phyloP scores from a whole-genome alignment of 2,329 filamentous ascomycete species.

The Elsinoe arachidis region DNA sequence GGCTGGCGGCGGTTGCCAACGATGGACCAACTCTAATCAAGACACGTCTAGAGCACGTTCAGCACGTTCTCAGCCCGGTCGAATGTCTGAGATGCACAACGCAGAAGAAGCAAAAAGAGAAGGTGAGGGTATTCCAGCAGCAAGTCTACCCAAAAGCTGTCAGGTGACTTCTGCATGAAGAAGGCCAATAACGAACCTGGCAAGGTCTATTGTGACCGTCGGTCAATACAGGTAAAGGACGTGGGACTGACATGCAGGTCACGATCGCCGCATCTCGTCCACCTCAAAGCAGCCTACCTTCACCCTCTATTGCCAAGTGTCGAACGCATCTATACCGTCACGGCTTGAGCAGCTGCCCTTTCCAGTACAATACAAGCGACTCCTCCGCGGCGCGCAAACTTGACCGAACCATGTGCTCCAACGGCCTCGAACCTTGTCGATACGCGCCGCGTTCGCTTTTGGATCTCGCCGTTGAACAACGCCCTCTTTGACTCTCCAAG shows the following conservation, averaged over 20 bases:
- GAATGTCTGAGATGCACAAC: constrained; percentile 2
- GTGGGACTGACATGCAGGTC: not conserved
- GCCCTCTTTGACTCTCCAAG: not conserved
- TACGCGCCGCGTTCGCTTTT: not conserved
- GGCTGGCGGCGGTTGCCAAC: not conserved
- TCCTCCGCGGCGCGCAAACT: not conserved
- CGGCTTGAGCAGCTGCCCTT: not conserved
- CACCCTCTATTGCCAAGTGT: constrained; percentile 9
- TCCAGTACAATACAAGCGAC: not conserved
- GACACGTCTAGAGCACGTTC: not conserved
- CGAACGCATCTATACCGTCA: not conserved
- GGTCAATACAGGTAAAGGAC: too few relatives aligned
- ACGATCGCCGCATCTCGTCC: not conserved
- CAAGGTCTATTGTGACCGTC: too few relatives aligned
- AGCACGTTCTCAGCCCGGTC: not conserved
- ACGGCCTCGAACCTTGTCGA: not conserved
- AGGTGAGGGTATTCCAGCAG: not conserved
- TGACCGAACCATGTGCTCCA: not conserved
- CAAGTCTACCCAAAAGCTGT: not conserved
- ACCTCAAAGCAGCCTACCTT: not conserved
- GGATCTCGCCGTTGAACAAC: not conserved
- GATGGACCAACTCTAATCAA: not conserved
- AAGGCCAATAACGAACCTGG: too few relatives aligned
- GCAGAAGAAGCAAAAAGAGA: constrained; percentile 6
- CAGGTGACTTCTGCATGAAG: too few relatives aligned